A percentile compares a stretch with the other conserved stretches of the same genome.
Conservation (phyloP, 441 rosid genomes). For the Corymbia calophylla region DNA sequence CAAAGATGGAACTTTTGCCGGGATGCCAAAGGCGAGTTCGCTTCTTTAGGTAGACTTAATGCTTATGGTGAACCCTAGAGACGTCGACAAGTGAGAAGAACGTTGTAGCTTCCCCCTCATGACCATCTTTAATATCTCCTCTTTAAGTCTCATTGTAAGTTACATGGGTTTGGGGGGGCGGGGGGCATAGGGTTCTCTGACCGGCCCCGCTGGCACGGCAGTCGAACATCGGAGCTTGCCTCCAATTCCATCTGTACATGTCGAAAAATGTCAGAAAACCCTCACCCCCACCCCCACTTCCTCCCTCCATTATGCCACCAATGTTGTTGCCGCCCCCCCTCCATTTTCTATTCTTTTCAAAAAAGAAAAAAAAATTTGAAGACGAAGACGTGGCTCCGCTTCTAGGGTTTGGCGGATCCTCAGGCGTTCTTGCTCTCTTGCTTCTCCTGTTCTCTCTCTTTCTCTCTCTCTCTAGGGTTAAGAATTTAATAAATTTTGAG, state of each 20-base stretch:
- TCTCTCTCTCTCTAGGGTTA: not conserved
- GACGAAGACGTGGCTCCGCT: not conserved
- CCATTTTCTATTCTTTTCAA: not conserved
- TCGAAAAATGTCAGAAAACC: not conserved
- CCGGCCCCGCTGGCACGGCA: conserved; percentile 25
- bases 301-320: not conserved
- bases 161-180: not conserved
- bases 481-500: not conserved
- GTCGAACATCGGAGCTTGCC: conserved; percentile 23
- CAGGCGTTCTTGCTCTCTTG: not conserved
- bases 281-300: not conserved
- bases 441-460: not conserved
- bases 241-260: not conserved
- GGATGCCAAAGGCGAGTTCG: not conserved
- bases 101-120: not conserved
- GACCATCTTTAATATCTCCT: not conserved
- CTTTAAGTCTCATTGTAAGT: not conserved
- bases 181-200: conserved; percentile 13
- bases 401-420: not conserved
- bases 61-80: not conserved
- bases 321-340: not conserved
- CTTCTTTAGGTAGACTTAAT: not conserved
- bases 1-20: not conserved
- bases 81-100: not conserved
- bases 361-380: not conserved